Percentiles rank a stretch among this genome's conserved stretches.
phyloP scores from a whole-genome alignment of 2,329 filamentous ascomycete genomes.

The Fusarium nurragi region DNA sequence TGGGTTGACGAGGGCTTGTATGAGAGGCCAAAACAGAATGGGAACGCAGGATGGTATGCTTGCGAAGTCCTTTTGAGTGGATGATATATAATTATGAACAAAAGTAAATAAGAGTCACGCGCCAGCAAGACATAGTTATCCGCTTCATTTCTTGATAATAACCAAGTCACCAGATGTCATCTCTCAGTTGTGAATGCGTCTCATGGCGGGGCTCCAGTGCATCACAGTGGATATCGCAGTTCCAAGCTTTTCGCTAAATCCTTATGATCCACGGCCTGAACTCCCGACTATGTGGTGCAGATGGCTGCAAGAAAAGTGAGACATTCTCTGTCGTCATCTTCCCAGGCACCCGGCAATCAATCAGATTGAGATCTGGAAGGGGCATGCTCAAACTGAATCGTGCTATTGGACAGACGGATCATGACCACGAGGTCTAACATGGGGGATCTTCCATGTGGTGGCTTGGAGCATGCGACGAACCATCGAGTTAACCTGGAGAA shows the following conservation, averaged over 20 bases:
- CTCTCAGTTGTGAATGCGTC: background rate
- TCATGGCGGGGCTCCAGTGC: conserved; percentile 16
- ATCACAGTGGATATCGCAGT: conserved; percentile 12
- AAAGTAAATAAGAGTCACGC: too few relatives aligned
- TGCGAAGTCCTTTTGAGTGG: too few relatives aligned
- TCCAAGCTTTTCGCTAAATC: background rate
- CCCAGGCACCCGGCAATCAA: conserved; percentile 33
- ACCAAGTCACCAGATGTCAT: conserved; percentile 10
- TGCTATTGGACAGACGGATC: conserved; percentile 18
- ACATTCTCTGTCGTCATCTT: conserved; percentile 12
- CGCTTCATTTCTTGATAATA: background rate
- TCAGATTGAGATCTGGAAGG: conserved; percentile 19
- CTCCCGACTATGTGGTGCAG: background rate
- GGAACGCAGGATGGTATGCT: background rate
- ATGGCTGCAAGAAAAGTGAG: conserved; percentile 12
- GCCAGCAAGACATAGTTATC: too few relatives aligned
- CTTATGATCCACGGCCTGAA: background rate
- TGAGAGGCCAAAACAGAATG: background rate
- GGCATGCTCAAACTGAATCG: conserved; percentile 28
- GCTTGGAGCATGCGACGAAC: conserved; percentile 16
- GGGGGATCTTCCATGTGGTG: conserved; percentile 3
- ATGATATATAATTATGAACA: too few relatives aligned
- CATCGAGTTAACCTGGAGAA: background rate
- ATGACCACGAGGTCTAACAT: conserved; percentile 23
- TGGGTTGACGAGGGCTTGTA: conserved; percentile 18